These are phyloP conservation scores for Arthrobotrys conoides DNA, from an alignment of 2,329 filamentous ascomycete species.

Conservation along the genomic window DNA sequence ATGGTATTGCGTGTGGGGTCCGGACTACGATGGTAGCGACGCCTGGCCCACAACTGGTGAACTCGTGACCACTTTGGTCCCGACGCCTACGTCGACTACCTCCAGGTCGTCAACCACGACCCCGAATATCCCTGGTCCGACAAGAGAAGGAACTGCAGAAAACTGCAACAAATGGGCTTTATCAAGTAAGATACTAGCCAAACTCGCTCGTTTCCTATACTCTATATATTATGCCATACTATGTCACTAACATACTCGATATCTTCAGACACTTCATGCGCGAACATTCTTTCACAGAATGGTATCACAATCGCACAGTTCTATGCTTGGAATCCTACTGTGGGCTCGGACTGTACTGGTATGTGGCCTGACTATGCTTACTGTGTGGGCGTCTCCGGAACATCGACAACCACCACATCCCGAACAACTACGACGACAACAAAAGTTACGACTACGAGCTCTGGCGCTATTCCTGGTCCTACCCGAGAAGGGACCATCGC, in stretches of 20 bases:
- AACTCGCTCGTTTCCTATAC: background rate
- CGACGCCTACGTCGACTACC: constrained; percentile 38
- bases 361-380: constrained; percentile 42
- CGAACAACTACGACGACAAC: constrained; percentile 31
- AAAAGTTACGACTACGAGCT: constrained; percentile 35
- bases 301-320: constrained; percentile 48
- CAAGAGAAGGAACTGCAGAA: constrained; percentile 38
- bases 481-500: constrained; percentile 33
- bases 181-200: constrained; percentile 36
- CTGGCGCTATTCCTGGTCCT: constrained; percentile 36
- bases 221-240: too few species aligned
- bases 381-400: constrained; percentile 41
- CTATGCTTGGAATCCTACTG: constrained; percentile 46
- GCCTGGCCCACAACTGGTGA: constrained; percentile 20
- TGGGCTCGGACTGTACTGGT: constrained; percentile 37
- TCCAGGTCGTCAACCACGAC: constrained; percentile 38
- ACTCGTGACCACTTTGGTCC: constrained; percentile 24
- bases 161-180: constrained; percentile 53
- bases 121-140: constrained; percentile 38
- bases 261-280: constrained; percentile 37
- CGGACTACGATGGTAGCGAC: constrained; percentile 38
- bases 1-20: constrained; percentile 41
- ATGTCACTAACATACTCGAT: constrained; percentile 31
- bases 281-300: constrained; percentile 39
- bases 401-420: constrained; percentile 21